Evolutionary conservation across 1,139 yeast species (phyloP).

Genomic region (Kurtzmaniella quercitrusa): DNA sequence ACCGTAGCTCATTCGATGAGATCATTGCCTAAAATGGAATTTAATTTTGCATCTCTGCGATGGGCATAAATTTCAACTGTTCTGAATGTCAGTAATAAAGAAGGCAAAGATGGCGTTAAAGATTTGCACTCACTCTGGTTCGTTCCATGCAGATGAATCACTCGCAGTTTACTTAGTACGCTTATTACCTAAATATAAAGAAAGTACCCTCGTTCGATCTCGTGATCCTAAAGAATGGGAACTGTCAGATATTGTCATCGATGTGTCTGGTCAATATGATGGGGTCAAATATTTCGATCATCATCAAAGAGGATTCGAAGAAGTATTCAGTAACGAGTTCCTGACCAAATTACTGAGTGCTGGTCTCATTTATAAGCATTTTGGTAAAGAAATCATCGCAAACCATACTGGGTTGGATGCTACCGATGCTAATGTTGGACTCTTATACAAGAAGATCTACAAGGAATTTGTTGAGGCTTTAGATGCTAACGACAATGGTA

Average conservation of each 20-base stretch:
- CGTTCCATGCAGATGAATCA: conserved; percentile 98
- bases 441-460: conserved; percentile 71
- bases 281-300: conserved; percentile 87
- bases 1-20: background rate
- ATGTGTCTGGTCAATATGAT: conserved; percentile 93
- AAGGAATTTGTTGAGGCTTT: conserved; percentile 83
- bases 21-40: background rate
- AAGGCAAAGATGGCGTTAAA: conserved; percentile 26
- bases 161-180: conserved; percentile 86
- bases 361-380: conserved; percentile 90
- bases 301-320: conserved; percentile 70
- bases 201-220: conserved; percentile 72
- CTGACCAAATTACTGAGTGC: conserved; percentile 86
- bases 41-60: background rate
- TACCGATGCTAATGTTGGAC: conserved; percentile 43
- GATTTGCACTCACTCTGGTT: conserved; percentile 91
- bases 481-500: conserved; percentile 96
- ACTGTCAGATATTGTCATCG: conserved; percentile 85
- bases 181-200: conserved; percentile 62
- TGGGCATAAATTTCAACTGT: background rate
- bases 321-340: conserved; percentile 32
- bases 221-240: conserved; percentile 84
- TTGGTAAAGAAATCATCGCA: conserved; percentile 74
- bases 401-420: conserved; percentile 31
- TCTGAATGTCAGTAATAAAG: conserved; percentile 13